Evolutionary conservation across 495 filamentous ascomycete genomes (phyloP), one percentile per base, ranked within the genome.

Genomic region (Penicillium mononematosum): DNA sequence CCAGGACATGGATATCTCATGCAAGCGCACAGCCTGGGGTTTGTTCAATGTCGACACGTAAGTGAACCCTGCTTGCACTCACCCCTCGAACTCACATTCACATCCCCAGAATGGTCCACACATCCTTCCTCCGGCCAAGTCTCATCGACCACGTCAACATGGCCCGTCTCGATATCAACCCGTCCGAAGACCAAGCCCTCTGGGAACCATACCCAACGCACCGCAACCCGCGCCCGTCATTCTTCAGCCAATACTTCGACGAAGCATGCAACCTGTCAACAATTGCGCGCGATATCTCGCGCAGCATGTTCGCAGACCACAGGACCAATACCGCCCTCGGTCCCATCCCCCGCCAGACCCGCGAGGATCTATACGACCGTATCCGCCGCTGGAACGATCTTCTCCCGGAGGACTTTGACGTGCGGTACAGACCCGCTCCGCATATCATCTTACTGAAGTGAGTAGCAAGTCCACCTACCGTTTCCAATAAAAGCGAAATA

Each of bases 21-120:
- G 70, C 38, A 64, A 62, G 50, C 60, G 70, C 50, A 75, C 72
- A 17, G 73, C 71, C 5, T 78, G 75, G 76, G 76, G 76, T 1
- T 50, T 79, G 19, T 78, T 77, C 47, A 72, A 78, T 45, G 69
- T 78, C 41, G 76, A 79, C 43, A 77, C 76, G 76, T 76, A 57
- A 45, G 75, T 67, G 31, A 9, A 5, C 29, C 25, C 1, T 11
- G 1, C 24, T 14, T 1, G 22, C 22, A 20, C 17, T 22, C 50
- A 20, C 19, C 1, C 19, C 1, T 32, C 45, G n/a, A 25, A 29
- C 32, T 48, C 32, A 31, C 19, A 48, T 20, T 27, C 32, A 11
- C 24, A 45, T 24, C 14, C 50, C 14, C 16, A 78, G 76, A 8
- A 67, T 74, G 56, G 65, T 75, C 1, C 76, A 79, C 54, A 72